These are phyloP conservation scores for Suillus decipiens DNA, from an alignment of 768 basidiomycete genomes.

Conservation along the genomic window DNA sequence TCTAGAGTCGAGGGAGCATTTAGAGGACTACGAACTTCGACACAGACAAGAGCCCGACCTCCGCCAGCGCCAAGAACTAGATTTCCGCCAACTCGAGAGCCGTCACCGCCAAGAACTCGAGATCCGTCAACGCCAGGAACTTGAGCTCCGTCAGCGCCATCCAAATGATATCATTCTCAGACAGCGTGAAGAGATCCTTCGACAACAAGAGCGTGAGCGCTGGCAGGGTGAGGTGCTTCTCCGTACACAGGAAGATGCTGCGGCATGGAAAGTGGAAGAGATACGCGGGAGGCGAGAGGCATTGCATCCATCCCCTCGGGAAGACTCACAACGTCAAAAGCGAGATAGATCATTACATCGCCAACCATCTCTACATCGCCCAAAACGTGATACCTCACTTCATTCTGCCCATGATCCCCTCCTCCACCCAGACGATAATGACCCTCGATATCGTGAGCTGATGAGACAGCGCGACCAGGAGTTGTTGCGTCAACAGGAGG, in stretches of 20 bases:
- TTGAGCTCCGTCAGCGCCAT: neutral
- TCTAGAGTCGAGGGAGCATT: constrained; percentile 16
- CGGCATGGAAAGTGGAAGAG: neutral
- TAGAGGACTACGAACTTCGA: neutral
- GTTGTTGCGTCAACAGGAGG: neutral
- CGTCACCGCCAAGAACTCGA: constrained; percentile 1
- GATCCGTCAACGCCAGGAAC: constrained; percentile 1
- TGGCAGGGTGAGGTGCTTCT: neutral
- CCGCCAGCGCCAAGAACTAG: constrained; percentile 4
- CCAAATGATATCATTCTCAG: neutral
- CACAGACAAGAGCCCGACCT: constrained; percentile 1
- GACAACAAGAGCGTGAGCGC: constrained; percentile 1
- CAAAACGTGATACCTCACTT: neutral
- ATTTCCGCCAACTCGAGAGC: neutral
- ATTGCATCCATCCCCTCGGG: neutral
- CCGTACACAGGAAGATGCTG: neutral
- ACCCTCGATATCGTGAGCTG: constrained; percentile 1
- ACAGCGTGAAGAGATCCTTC: neutral
- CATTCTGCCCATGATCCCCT: neutral
- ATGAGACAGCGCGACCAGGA: constrained; percentile 3
- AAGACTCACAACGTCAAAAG: neutral
- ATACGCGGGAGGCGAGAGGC: neutral
- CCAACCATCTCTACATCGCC: neutral
- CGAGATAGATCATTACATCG: neutral
- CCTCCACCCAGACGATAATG: neutral